Percentiles rank a stretch among this genome's conserved stretches.
phyloP scores from a whole-genome alignment of 306 rosid genomes.

The Pueraria montana region DNA sequence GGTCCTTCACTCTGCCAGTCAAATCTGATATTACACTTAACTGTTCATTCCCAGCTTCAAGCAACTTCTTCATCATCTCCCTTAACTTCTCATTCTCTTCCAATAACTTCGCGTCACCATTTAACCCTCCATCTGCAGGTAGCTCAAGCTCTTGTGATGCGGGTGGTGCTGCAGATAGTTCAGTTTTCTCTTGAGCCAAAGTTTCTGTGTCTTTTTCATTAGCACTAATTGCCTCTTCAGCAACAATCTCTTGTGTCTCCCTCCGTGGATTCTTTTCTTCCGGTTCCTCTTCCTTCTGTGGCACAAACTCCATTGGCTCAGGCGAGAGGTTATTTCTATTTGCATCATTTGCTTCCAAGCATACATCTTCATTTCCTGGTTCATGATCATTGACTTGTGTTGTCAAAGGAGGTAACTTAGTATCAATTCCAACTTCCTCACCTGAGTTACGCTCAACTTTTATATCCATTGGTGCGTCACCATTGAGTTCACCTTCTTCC shows the following conservation, averaged over 20 bases:
- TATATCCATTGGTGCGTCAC: not conserved
- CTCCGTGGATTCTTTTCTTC: not conserved
- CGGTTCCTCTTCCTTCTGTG: not conserved
- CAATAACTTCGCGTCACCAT: slow-evolving; percentile 39
- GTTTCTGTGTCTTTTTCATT: not conserved
- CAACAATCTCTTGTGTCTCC: not conserved
- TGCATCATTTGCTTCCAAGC: slow-evolving; percentile 16
- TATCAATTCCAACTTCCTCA: not conserved
- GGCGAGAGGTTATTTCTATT: not conserved
- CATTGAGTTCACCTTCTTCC: slow-evolving; percentile 33
- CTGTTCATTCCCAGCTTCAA: slow-evolving; percentile 76
- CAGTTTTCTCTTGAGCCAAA: not conserved
- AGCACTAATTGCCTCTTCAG: too few species aligned
- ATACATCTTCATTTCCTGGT: not conserved
- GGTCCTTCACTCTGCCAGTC: slow-evolving; percentile 69
- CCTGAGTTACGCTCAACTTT: not conserved
- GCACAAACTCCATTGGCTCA: not conserved
- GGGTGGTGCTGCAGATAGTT: not conserved
- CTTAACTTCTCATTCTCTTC: slow-evolving; percentile 72
- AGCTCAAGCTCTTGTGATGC: not conserved
- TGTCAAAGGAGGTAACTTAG: not conserved
- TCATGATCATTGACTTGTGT: not conserved
- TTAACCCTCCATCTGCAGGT: not conserved
- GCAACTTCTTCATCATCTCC: slow-evolving; percentile 66
- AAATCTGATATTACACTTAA: slow-evolving; percentile 64